Evolutionary conservation across 495 filamentous ascomycete species (phyloP).

Genomic region (Hamigera avellanea): DNA sequence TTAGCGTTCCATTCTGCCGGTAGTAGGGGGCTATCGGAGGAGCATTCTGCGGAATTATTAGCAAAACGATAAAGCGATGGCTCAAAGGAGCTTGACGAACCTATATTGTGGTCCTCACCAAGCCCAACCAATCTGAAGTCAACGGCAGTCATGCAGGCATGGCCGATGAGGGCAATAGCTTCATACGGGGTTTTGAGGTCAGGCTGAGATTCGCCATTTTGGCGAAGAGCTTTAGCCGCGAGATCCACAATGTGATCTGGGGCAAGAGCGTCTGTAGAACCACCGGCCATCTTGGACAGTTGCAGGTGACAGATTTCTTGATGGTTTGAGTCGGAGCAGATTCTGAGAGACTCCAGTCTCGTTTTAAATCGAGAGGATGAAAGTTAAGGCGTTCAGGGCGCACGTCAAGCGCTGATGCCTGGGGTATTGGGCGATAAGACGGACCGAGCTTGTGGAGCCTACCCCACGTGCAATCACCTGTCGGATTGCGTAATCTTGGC

Average conservation of each 20-base stretch:
- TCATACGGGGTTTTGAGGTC: slow-evolving; percentile 70
- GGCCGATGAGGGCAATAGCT: slow-evolving; percentile 71
- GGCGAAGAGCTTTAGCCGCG: slow-evolving; percentile 20
- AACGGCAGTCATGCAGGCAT: slow-evolving; percentile 71
- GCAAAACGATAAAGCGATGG: too few relatives aligned
- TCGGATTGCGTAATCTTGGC: too few relatives aligned
- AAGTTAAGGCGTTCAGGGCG: too few relatives aligned
- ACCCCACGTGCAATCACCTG: too few relatives aligned
- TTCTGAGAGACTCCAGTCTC: too few relatives aligned
- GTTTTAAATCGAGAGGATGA: too few relatives aligned
- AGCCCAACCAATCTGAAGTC: slow-evolving; percentile 78
- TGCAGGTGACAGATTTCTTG: too few relatives aligned
- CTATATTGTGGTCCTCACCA: slow-evolving; percentile 61
- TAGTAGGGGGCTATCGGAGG: slow-evolving; percentile 45
- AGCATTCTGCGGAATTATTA: slow-evolving; percentile 25
- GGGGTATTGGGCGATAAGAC: too few relatives aligned
- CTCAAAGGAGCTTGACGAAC: slow-evolving; percentile 37
- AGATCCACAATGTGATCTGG: slow-evolving; percentile 22
- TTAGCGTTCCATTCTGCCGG: slow-evolving; percentile 68
- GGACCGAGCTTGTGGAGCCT: too few relatives aligned
- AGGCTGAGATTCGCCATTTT: slow-evolving; percentile 13
- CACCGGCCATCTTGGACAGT: slow-evolving; percentile 16
- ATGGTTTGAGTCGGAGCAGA: too few relatives aligned
- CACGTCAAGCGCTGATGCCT: too few relatives aligned
- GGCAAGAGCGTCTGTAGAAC: slow-evolving; percentile 10